Base-by-base conservation (phyloP, 176 grass and related monocot species). In the Hordeum marinum region DNA sequence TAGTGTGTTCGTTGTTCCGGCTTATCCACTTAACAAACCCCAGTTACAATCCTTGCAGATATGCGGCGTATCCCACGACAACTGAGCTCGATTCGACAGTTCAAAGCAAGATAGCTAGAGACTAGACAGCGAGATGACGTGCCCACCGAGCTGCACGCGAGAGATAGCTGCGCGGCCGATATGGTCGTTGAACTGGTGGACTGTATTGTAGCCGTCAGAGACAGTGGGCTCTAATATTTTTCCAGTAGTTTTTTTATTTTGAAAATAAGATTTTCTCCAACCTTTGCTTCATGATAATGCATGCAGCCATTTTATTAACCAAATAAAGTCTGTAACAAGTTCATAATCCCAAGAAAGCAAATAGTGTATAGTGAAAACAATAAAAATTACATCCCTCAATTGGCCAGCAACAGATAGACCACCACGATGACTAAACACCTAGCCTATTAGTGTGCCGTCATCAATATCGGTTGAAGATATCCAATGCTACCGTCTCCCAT, bases 61-160 rank as follows among this genome's bases (percentile, higher is more conserved):
- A 77, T 40, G 66, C 52, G n/a, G 29, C 52, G 63, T 75, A 41
- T 48, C 86, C 62, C 79, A 83, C 39, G 40, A 77, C 82, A 62
- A 48, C 7, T 5, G n/a, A 61, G 39, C 52, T 45, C 73, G 45
- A 88, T 88, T 83, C 63, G 72, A 78, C 73, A 8, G 80, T 68
- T 21, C 86, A 88, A 71, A 78, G 80, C 72, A 7, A 63, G 77
- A 80, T 74, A 39, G 55, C 71, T 60, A 69, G 58, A 50, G 48
- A 52, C 27, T 20, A 60, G 80, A 83, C 65, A 45, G 67, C 26
- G 18, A 69, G 14, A 36, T 61, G 48, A 45, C 25, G 36, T 60
- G 59, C 23, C 31, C 46, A n/a, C 55, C 11, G 21, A 23, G 11
- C 6, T 68, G 36, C 80, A 82, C 21, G 34, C 13, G 20, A 71